Evolutionary conservation across 2,329 filamentous ascomycete species (phyloP).

Genomic region (Bisporella sp.): DNA sequence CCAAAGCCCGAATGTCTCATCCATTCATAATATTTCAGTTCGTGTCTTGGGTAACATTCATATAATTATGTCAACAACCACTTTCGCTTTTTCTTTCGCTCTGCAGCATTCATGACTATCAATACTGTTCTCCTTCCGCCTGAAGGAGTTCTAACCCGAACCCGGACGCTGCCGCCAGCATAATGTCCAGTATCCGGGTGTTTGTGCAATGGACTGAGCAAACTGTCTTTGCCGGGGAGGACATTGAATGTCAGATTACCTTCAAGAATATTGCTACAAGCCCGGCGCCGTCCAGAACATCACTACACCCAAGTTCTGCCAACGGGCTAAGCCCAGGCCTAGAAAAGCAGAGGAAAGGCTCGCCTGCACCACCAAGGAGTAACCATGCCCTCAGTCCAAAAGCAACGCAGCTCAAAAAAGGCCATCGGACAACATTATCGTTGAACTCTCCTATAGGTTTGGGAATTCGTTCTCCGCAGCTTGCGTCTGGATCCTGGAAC

Average conservation of each 20-base stretch:
- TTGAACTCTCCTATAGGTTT: slow-evolving; percentile 43
- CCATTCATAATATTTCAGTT: too few relatives aligned
- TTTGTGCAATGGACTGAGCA: slow-evolving; percentile 93
- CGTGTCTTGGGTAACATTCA: neutral
- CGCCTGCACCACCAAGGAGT: slow-evolving; percentile 29
- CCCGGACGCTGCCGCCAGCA: slow-evolving; percentile 10
- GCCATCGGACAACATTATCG: slow-evolving; percentile 63
- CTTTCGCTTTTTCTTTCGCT: slow-evolving; percentile 7
- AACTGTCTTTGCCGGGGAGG: slow-evolving; percentile 93
- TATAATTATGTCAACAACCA: slow-evolving; percentile 19
- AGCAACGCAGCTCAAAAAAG: slow-evolving; percentile 30
- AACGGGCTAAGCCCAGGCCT: slow-evolving; percentile 18
- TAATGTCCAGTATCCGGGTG: slow-evolving; percentile 74
- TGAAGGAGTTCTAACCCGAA: slow-evolving; percentile 15
- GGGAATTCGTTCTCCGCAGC: slow-evolving; percentile 8
- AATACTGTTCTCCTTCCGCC: slow-evolving; percentile 23
- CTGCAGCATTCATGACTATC: slow-evolving; percentile 26
- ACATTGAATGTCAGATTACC: slow-evolving; percentile 90
- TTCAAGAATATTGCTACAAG: slow-evolving; percentile 70
- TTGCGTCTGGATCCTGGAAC: slow-evolving; percentile 17
- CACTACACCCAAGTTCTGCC: slow-evolving; percentile 16
- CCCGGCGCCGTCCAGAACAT: slow-evolving; percentile 15
- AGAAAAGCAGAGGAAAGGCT: slow-evolving; percentile 23
- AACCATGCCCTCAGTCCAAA: slow-evolving; percentile 10
- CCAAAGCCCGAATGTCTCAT: too few relatives aligned